Evolutionary conservation across 495 filamentous ascomycete genomes (phyloP), one percentile per base, ranked within the genome.

Genomic region (Penicillium bialowiezense): DNA sequence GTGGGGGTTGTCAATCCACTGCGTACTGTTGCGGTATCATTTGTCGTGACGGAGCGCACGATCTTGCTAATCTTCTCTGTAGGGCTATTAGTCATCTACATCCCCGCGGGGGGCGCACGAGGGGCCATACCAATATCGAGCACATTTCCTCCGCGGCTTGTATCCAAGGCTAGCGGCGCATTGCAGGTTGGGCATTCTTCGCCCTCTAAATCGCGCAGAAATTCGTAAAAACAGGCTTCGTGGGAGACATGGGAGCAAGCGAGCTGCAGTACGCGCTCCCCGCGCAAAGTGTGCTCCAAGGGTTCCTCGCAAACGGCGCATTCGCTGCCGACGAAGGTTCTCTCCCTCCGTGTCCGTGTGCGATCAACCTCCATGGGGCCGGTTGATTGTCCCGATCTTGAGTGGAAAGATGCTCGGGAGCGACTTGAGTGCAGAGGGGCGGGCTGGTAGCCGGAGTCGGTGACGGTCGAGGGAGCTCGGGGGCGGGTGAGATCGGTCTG

Each of bases 181-280:
- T 96, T 89, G 68, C 93, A 99, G 52, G 89, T 87, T 31, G 93
- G 93, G 68, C 93, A 99, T 65, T 87, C 91, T 58, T 99, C 91
- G 33, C 89, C 90, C 54, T 99, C 95, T 51, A 89, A 88, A 65
- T 96, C 92, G 51, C 90, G 88, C 56, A 99, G 93, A 61, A 91
- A 97, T 70, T 99, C 95, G 69, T 97, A 99, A 67, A 99, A 99
- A 70, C 93, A 99, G 15, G 95, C 95, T 65, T 97, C 93, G 62
- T 99, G 93, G 13, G 92, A 89, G 28, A 99, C 95, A 65, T 99
- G 93, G 9, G 83, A 78, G 68, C 93, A 99, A 20, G 93, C 95
- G 60, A 99, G 92, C 63, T 97, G 95, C 44, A 99, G 77, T 43
- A 99, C 89, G 48, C 90, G 84, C 70, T 99, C 93, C 41, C 95